phyloP scores from a whole-genome alignment of 257 asterid species.

The Voacanga thouarsii region DNA sequence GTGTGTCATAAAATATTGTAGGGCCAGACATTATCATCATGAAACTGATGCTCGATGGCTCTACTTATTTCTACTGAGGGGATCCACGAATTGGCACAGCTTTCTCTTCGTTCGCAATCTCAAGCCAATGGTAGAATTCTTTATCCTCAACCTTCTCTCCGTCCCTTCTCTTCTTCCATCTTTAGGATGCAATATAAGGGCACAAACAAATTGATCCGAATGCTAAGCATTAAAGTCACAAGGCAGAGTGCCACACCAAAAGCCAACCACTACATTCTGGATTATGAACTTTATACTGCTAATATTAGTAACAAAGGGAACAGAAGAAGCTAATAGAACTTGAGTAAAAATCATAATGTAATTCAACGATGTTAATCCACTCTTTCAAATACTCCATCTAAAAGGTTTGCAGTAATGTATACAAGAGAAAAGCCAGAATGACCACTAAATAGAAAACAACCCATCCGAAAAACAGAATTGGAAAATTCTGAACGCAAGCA shows the following conservation, averaged over 20 bases:
- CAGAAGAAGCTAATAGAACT: too few species aligned
- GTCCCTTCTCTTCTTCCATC: not conserved
- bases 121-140: not conserved
- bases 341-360: not conserved
- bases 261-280: too few species aligned
- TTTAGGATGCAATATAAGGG: too few species aligned
- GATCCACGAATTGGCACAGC: not conserved
- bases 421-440: not conserved
- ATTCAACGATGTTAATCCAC: not conserved
- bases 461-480: not conserved
- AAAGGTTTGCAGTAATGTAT: not conserved
- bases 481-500: too few species aligned
- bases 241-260: not conserved
- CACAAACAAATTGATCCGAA: not conserved
- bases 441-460: not conserved
- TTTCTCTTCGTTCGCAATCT: too few species aligned
- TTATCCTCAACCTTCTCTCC: not conserved
- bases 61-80: conserved; percentile 19
- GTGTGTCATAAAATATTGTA: conserved; percentile 26
- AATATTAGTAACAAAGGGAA: too few species aligned
- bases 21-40: conserved; percentile 26
- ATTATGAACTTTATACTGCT: not conserved
- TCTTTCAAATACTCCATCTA: not conserved
- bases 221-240: not conserved
- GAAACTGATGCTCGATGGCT: conserved; percentile 27